Conservation (phyloP, 1,139 yeast species). For the Diutina pseudorugosa region DNA sequence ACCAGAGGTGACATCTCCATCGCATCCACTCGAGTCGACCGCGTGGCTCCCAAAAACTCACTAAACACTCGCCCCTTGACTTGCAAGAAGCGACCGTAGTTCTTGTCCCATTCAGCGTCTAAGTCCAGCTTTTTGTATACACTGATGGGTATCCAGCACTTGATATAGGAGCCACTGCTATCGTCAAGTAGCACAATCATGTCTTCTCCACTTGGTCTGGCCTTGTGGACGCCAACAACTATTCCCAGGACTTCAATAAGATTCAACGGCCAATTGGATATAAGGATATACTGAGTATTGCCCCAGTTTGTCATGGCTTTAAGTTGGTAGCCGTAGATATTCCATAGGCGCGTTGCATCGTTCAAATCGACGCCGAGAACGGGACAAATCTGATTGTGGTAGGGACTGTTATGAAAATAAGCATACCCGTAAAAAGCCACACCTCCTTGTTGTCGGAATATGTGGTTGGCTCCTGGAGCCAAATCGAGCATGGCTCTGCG, state of each 20-base stretch:
- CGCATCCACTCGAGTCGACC: neutral
- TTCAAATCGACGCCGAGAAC: neutral
- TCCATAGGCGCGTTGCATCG: neutral
- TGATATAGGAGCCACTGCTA: neutral
- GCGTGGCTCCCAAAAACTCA: neutral
- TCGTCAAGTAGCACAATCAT: neutral
- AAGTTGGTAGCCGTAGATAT: neutral
- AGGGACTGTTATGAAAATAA: neutral
- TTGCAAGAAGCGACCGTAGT: neutral
- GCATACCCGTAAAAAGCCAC: neutral
- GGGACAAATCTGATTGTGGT: neutral
- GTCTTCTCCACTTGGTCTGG: neutral
- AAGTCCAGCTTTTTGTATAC: neutral
- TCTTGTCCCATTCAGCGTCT: neutral
- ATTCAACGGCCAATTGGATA: neutral
- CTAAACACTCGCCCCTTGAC: neutral
- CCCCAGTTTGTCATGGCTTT: neutral
- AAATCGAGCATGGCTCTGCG: neutral
- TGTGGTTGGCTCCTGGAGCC: slow-evolving; percentile 1
- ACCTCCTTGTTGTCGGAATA: neutral
- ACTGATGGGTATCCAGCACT: neutral
- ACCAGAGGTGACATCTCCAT: neutral
- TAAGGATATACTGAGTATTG: neutral
- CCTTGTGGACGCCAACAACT: neutral
- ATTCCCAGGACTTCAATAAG: neutral